phyloP scores from a whole-genome alignment of 2,329 filamentous ascomycete species.

The Diaporthe citrichinensis region DNA sequence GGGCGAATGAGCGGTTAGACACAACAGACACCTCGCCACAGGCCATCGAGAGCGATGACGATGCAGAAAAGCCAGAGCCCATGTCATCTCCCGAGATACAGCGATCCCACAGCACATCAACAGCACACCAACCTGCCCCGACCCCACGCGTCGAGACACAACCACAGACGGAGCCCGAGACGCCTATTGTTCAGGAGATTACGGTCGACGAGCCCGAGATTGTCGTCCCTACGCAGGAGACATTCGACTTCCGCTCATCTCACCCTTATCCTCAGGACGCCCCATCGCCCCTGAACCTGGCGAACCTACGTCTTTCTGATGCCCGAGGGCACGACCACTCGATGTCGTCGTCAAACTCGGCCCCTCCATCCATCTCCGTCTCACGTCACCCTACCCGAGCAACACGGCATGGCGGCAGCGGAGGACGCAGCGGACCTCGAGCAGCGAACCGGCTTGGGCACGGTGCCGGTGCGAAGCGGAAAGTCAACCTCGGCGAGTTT shows the following conservation, averaged over 20 bases:
- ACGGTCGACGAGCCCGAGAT: slow-evolving; percentile 53
- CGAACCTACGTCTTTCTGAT: slow-evolving; percentile 73
- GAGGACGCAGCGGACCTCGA: slow-evolving; percentile 47
- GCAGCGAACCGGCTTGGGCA: slow-evolving; percentile 65
- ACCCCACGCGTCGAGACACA: slow-evolving; percentile 51
- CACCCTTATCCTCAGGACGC: slow-evolving; percentile 71
- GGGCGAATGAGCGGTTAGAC: slow-evolving; percentile 79
- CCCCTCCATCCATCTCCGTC: slow-evolving; percentile 37
- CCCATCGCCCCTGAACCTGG: slow-evolving; percentile 67
- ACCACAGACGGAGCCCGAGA: slow-evolving; percentile 55
- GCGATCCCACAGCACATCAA: slow-evolving; percentile 59
- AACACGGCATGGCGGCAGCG: slow-evolving; percentile 43
- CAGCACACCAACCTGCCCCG: slow-evolving; percentile 45
- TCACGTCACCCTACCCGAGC: slow-evolving; percentile 33
- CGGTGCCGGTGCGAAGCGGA: slow-evolving; percentile 79
- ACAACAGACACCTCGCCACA: slow-evolving; percentile 69
- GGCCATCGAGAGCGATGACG: slow-evolving; percentile 67
- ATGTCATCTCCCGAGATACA: slow-evolving; percentile 71
- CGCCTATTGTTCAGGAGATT: slow-evolving; percentile 42
- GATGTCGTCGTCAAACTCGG: slow-evolving; percentile 45
- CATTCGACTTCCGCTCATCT: slow-evolving; percentile 79
- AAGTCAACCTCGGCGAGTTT: slow-evolving; percentile 80
- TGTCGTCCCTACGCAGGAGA: slow-evolving; percentile 69
- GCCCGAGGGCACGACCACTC: slow-evolving; percentile 58
- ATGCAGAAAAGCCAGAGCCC: slow-evolving; percentile 73